Evolutionary conservation across 2,329 filamentous ascomycete species (phyloP).

Genomic region (Talaromyces sp.): DNA sequence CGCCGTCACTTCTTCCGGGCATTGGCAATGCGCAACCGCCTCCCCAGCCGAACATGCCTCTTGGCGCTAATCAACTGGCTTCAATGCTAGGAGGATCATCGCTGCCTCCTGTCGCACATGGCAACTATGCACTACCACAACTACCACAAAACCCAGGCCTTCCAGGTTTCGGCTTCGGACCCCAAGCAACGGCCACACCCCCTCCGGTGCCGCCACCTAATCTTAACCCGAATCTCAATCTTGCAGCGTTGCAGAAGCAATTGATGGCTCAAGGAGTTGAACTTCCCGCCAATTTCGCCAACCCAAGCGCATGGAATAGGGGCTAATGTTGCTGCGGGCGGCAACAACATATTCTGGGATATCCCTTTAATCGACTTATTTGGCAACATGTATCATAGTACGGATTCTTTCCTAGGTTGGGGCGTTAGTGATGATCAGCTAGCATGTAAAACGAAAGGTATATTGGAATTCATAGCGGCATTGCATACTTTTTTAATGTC

Average conservation of each 20-base stretch:
- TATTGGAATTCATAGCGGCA: neutral
- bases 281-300: conserved; percentile 30
- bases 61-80: conserved; percentile 40
- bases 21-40: conserved; percentile 43
- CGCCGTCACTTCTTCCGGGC: conserved; percentile 38
- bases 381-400: neutral
- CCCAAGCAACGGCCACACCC: conserved; percentile 46
- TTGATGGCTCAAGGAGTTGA: conserved; percentile 30
- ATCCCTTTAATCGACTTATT: neutral
- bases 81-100: conserved; percentile 45
- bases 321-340: conserved; percentile 23
- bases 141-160: conserved; percentile 27
- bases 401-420: neutral
- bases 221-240: conserved; percentile 33
- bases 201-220: conserved; percentile 20
- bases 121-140: conserved; percentile 18
- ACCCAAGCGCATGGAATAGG: conserved; percentile 35
- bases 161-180: conserved; percentile 35
- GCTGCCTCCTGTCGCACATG: conserved; percentile 17
- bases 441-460: neutral
- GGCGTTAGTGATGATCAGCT: neutral
- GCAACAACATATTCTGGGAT: neutral
- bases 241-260: conserved; percentile 35
- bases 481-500: neutral
- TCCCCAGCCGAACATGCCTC: conserved; percentile 27